phyloP scores from a whole-genome alignment of 1,284 basidiomycete genomes.

The Cryptococcus sp. region DNA sequence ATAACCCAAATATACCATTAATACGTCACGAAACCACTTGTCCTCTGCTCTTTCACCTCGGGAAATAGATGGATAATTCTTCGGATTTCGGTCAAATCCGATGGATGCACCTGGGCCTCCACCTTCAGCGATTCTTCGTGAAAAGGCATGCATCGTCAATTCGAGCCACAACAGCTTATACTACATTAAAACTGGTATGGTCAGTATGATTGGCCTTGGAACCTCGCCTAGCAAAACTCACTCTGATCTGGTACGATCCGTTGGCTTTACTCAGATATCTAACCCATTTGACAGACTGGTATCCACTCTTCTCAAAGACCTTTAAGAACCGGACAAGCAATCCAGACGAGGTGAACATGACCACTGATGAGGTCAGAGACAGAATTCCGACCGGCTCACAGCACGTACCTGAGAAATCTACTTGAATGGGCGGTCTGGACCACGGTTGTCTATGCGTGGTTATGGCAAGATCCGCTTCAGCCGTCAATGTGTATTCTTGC shows the following conservation, averaged over 20 bases:
- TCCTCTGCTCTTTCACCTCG: too few species aligned
- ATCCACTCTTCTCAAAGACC: slow-evolving; percentile 93
- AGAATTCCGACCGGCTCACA: background rate
- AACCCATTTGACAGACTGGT: slow-evolving; percentile 90
- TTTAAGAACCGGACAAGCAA: slow-evolving; percentile 95
- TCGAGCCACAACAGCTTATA: too few species aligned
- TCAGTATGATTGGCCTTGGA: too few species aligned
- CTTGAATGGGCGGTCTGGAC: slow-evolving; percentile 94
- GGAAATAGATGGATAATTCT: too few species aligned
- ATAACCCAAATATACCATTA: too few species aligned
- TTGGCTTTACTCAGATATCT: slow-evolving; percentile 49
- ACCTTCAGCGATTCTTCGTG: too few species aligned
- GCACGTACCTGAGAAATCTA: slow-evolving; percentile 68
- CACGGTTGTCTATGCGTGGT: slow-evolving; percentile 89
- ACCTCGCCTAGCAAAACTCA: slow-evolving; percentile 12
- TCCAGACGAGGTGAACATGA: slow-evolving; percentile 97
- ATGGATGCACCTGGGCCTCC: too few species aligned
- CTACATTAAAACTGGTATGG: too few species aligned
- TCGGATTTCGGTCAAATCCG: too few species aligned
- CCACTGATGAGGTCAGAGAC: slow-evolving; percentile 57
- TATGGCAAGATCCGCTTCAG: slow-evolving; percentile 73
- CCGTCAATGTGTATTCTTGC: slow-evolving; percentile 81
- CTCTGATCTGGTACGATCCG: slow-evolving; percentile 43
- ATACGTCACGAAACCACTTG: too few species aligned
- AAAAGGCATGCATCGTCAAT: too few species aligned